These are phyloP conservation scores for Xylaria sp. DNA, from an alignment of 495 filamentous ascomycete species.

Conservation along the genomic window DNA sequence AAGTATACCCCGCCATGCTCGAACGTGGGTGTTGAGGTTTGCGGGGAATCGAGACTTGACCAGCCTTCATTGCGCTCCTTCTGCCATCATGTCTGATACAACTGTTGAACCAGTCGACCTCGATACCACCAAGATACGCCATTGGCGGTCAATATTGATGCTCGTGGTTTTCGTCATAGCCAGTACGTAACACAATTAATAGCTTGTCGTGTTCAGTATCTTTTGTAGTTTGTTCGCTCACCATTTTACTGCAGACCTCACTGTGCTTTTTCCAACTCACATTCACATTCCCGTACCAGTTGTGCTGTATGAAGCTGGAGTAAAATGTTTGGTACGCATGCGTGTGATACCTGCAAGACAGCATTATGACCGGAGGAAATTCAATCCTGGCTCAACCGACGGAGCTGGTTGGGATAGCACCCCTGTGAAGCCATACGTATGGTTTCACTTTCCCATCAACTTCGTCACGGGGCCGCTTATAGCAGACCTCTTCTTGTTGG, in stretches of 20 bases:
- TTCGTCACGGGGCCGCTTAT: conserved; percentile 70
- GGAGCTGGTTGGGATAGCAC: conserved; percentile 27
- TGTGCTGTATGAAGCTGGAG: conserved; percentile 47
- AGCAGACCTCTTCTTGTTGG: conserved; percentile 69
- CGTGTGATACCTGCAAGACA: conserved; percentile 59
- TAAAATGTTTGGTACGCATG: conserved; percentile 49
- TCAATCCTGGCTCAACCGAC: conserved; percentile 20
- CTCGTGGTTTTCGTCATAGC: conserved; percentile 68
- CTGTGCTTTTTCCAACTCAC: conserved; percentile 69
- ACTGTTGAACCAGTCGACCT: conserved; percentile 42
- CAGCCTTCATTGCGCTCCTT: conserved; percentile 8
- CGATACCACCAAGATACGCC: conserved; percentile 59
- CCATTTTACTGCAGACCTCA: conserved; percentile 59
- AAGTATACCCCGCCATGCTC: conserved; percentile 15
- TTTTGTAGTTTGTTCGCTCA: conserved; percentile 4
- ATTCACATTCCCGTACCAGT: conserved; percentile 64
- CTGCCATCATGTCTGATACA: conserved; percentile 45
- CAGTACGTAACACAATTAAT: conserved; percentile 55
- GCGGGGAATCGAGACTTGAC: conserved; percentile 16
- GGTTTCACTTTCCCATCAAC: conserved; percentile 65
- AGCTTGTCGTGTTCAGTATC: conserved; percentile 12
- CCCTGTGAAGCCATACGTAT: conserved; percentile 46
- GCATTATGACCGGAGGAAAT: conserved; percentile 20
- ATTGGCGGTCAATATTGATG: conserved; percentile 69
- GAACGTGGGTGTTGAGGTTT: conserved; percentile 8